phyloP scores from a whole-genome alignment of 768 basidiomycete genomes.

The Dacryopinax spathularia region DNA sequence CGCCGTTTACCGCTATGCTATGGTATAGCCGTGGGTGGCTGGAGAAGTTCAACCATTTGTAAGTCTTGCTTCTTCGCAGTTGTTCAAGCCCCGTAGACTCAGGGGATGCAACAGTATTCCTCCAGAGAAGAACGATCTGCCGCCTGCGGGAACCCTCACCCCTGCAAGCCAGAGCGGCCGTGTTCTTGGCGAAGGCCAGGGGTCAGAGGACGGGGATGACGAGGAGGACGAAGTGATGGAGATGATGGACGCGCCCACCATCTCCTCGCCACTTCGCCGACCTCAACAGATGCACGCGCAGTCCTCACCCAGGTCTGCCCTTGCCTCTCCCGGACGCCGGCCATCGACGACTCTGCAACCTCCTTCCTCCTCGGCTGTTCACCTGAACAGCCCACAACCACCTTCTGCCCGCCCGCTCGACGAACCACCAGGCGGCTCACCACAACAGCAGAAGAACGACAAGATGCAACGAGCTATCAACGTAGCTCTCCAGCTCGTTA shows the following conservation, averaged over 20 bases:
- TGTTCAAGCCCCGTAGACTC: not conserved
- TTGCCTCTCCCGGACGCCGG: not conserved
- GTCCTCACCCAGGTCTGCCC: not conserved
- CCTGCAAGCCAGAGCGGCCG: not conserved
- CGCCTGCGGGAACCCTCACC: not conserved
- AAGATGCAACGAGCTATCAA: not conserved
- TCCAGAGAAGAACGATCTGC: not conserved
- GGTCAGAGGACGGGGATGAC: not conserved
- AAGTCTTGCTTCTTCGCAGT: not conserved
- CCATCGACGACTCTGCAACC: not conserved
- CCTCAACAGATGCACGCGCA: not conserved
- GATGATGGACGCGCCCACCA: not conserved
- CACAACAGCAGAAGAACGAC: not conserved
- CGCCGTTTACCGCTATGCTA: not conserved
- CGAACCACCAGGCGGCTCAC: not conserved
- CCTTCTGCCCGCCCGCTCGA: not conserved
- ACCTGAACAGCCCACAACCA: not conserved
- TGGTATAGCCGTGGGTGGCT: conserved; percentile 1
- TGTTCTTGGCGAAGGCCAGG: not conserved
- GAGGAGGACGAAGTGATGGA: not conserved
- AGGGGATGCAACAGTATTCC: not conserved
- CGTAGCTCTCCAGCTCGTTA: not conserved
- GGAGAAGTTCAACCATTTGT: not conserved
- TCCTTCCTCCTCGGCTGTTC: not conserved
- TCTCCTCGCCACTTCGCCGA: not conserved